Evolutionary conservation across 305 asterid genomes (phyloP).

Genomic region (Fraxinus angustifolia): DNA sequence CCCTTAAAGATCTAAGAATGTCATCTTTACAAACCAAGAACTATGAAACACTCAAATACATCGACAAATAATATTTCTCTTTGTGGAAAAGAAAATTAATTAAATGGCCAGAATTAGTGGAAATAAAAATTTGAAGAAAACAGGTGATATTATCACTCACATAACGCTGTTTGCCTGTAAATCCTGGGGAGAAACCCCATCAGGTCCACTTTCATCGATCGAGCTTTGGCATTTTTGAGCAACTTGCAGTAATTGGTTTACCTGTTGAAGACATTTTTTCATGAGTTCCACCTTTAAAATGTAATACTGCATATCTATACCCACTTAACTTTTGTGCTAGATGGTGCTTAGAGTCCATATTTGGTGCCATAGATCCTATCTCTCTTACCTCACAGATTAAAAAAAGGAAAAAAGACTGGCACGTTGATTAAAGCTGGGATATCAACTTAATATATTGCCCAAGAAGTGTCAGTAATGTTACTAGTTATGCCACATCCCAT

Average conservation of each 20-base stretch:
- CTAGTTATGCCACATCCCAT: neutral
- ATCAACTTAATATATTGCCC: neutral
- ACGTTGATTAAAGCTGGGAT: neutral
- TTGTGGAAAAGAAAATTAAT: neutral
- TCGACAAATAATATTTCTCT: neutral
- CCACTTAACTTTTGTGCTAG: neutral
- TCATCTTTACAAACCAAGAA: neutral
- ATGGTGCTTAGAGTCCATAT: neutral
- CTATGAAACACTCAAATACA: neutral
- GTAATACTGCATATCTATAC: neutral
- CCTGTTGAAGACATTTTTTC: constrained; percentile 44
- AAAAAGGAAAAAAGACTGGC: neutral
- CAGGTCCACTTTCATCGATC: constrained; percentile 75
- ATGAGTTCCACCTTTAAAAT: constrained; percentile 1
- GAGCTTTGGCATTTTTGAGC: constrained; percentile 92
- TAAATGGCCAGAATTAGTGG: neutral
- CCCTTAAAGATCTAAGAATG: neutral
- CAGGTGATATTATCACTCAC: constrained; percentile 42
- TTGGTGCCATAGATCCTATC: neutral
- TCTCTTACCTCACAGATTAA: neutral
- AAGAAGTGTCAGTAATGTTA: neutral
- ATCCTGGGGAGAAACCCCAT: constrained; percentile 79
- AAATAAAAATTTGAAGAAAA: neutral
- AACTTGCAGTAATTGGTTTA: constrained; percentile 78
- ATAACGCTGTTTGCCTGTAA: constrained; percentile 74